Percentiles rank a stretch among this genome's conserved stretches.
Conservation (phyloP, 78 protist species). For the Cyanophora paradoxa region DNA sequence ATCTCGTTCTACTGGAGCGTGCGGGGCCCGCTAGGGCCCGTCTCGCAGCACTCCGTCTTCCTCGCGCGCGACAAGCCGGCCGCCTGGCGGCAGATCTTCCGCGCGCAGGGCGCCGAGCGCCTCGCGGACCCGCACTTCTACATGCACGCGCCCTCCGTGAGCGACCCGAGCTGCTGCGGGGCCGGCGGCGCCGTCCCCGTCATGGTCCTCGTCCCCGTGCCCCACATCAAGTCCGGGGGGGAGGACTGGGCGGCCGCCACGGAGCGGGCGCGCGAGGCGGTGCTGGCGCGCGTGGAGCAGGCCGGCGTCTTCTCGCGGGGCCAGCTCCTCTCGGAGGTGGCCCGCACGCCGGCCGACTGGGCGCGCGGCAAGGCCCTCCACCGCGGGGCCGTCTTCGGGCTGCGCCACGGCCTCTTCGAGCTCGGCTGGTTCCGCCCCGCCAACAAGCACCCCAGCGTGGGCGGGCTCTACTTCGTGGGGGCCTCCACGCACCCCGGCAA, state of each 20-base stretch:
- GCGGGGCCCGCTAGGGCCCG: too few species aligned
- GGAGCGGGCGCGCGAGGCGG: neutral
- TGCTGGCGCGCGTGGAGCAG: neutral
- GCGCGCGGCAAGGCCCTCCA: neutral
- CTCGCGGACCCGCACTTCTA: neutral
- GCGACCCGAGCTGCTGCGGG: neutral
- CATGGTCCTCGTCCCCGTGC: conserved; percentile 13
- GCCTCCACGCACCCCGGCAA: conserved; percentile 8
- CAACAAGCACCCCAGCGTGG: neutral
- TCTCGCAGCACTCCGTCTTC: conserved; percentile 3
- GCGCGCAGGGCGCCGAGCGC: neutral
- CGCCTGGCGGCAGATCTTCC: neutral
- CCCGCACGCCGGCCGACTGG: neutral
- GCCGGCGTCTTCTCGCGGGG: neutral
- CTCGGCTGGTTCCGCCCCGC: neutral
- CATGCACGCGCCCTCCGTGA: neutral
- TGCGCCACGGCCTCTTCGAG: neutral
- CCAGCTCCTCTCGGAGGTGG: neutral
- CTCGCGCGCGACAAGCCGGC: neutral
- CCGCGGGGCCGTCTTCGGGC: conserved; percentile 15
- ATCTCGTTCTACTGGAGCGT: too few species aligned
- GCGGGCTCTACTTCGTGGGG: neutral
- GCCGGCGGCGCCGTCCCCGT: neutral
- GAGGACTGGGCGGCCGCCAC: neutral
- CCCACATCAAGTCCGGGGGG: neutral